Evolutionary conservation across 352 stramenopile genomes (phyloP).

Genomic region (Phytophthora pistaciae): DNA sequence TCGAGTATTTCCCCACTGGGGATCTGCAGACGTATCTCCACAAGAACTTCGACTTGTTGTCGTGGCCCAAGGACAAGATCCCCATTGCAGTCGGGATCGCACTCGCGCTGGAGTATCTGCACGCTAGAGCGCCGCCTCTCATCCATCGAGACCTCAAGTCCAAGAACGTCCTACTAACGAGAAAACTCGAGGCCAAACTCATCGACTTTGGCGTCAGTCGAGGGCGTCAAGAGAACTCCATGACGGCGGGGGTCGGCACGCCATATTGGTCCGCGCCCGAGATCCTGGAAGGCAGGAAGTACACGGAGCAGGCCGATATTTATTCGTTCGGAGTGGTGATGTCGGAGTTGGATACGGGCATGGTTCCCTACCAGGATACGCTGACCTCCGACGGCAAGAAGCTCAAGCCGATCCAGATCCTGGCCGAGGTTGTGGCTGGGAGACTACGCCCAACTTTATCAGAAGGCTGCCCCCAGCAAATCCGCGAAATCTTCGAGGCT

Average conservation of each 20-base stretch:
- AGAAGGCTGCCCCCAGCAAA: conserved; percentile 34
- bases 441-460: conserved; percentile 48
- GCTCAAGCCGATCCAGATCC: conserved; percentile 34
- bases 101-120: neutral
- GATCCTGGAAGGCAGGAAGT: neutral
- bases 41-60: conserved; percentile 21
- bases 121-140: neutral
- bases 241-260: neutral
- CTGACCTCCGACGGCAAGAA: neutral
- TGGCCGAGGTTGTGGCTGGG: conserved; percentile 44
- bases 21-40: conserved; percentile 20
- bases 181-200: neutral
- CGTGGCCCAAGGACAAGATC: neutral
- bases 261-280: neutral
- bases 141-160: conserved; percentile 5
- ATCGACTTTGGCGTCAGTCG: conserved; percentile 1
- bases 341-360: neutral
- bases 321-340: neutral
- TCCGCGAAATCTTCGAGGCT: conserved; percentile 34
- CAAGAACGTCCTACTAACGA: neutral
- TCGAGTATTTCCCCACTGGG: conserved; percentile 42
- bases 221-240: neutral
- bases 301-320: neutral
- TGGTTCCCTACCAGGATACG: neutral
- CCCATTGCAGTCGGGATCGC: neutral